Percentiles rank a stretch among this genome's conserved stretches.
Evolutionary conservation across 495 filamentous ascomycete genomes (phyloP).

Genomic region (Echria macrotheca): DNA sequence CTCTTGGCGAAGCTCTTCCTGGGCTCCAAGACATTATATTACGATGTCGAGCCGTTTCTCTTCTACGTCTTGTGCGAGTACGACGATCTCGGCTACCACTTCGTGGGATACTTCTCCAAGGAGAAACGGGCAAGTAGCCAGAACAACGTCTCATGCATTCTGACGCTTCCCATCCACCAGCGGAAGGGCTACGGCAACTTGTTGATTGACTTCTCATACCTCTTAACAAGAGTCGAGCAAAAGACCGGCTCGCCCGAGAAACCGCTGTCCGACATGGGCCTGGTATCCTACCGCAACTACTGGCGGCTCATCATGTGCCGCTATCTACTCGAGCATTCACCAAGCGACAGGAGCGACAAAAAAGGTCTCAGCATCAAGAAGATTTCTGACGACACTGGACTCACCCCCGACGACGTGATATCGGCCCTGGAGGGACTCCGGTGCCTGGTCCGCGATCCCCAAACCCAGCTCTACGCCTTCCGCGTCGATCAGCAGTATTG

Average conservation of each 20-base stretch:
- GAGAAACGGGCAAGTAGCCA: constrained; percentile 93
- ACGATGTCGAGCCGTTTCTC: constrained; percentile 95
- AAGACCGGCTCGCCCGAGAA: constrained; percentile 97
- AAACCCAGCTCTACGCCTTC: constrained; percentile 81
- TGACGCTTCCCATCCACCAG: constrained; percentile 92
- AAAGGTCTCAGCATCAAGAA: constrained; percentile 66
- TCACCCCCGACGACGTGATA: constrained; percentile 94
- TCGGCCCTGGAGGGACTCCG: constrained; percentile 85
- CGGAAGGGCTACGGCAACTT: constrained; percentile 95
- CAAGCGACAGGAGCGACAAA: constrained; percentile 47
- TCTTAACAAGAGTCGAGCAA: constrained; percentile 84
- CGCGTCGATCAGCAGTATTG: constrained; percentile 79
- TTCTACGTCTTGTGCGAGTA: constrained; percentile 99
- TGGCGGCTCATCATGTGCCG: constrained; percentile 82
- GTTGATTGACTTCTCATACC: constrained; percentile 96
- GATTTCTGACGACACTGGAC: constrained; percentile 85
- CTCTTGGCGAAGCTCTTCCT: constrained; percentile 93
- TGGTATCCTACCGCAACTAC: constrained; percentile 95
- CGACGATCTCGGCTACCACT: constrained; percentile 89
- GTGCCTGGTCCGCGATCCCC: constrained; percentile 81
- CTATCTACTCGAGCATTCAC: constrained; percentile 55
- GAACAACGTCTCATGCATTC: constrained; percentile 96
- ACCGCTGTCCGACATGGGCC: constrained; percentile 93
- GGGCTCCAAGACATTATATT: constrained; percentile 96
- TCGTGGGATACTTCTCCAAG: constrained; percentile 98